Conservation (phyloP, 2,329 filamentous ascomycete species). For the Diaporthe longicolla region DNA sequence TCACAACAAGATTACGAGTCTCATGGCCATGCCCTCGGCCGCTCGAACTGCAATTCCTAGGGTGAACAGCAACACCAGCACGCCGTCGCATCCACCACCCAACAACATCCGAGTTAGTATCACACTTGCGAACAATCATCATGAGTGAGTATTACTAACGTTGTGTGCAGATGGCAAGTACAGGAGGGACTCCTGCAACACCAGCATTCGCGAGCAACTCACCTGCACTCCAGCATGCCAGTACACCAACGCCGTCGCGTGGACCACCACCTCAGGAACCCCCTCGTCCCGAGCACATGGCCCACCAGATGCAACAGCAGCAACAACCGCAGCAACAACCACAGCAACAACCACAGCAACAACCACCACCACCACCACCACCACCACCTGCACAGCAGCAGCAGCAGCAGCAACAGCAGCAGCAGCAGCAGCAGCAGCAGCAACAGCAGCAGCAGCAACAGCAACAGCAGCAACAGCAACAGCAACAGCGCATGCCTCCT, state of each 20-base stretch:
- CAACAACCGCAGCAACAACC: background rate
- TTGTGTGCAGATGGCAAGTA: background rate
- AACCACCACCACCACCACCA: no score
- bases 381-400: no score
- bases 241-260: background rate
- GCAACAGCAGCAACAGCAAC: background rate
- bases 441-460: background rate
- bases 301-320: background rate
- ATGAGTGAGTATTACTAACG: background rate
- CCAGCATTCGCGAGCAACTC: constrained; percentile 17
- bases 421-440: background rate
- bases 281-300: background rate
- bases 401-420: background rate
- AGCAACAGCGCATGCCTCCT: constrained; percentile 10
- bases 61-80: constrained; percentile 10
- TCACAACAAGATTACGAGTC: constrained; percentile 35
- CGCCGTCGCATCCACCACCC: background rate
- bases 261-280: constrained; percentile 19
- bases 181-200: constrained; percentile 5
- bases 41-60: constrained; percentile 9
- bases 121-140: background rate
- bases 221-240: constrained; percentile 11
- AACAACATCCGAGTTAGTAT: constrained; percentile 19
- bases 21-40: constrained; percentile 18
- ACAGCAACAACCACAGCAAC: background rate